These are phyloP conservation scores for Neofusicoccum umdonicola DNA, from an alignment of 2,329 filamentous ascomycete species.

Conservation along the genomic window DNA sequence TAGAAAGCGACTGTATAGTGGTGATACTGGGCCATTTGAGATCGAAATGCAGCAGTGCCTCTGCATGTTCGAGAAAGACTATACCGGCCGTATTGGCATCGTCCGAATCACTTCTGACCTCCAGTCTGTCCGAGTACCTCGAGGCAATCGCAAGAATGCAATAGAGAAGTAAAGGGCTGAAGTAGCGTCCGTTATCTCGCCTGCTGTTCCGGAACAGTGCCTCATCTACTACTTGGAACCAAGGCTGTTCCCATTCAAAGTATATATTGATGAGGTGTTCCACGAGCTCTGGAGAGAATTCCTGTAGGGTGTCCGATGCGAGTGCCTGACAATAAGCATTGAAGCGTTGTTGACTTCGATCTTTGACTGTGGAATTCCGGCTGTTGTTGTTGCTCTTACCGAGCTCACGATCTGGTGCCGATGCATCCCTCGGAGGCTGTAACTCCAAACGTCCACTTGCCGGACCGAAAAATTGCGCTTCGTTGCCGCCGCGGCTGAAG, in stretches of 20 bases:
- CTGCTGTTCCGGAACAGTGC: constrained; percentile 33
- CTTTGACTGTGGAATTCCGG: background rate
- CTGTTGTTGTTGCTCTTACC: too few relatives aligned
- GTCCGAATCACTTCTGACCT: constrained; percentile 30
- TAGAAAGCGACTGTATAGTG: constrained; percentile 36
- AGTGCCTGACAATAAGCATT: background rate
- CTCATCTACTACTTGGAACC: constrained; percentile 38
- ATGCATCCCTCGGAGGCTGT: constrained; percentile 5
- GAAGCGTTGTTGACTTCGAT: background rate
- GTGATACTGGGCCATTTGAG: constrained; percentile 32
- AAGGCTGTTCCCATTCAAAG: constrained; percentile 40
- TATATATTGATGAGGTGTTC: constrained; percentile 35
- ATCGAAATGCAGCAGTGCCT: constrained; percentile 13
- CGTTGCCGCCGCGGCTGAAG: constrained; percentile 32
- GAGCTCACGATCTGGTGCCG: too few relatives aligned
- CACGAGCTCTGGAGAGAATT: constrained; percentile 23
- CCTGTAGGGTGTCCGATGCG: too few relatives aligned
- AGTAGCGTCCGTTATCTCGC: constrained; percentile 28
- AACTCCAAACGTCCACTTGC: constrained; percentile 38
- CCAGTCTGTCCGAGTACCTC: constrained; percentile 32
- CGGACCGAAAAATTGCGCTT: constrained; percentile 37
- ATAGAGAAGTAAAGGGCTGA: constrained; percentile 32
- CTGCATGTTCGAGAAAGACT: constrained; percentile 30
- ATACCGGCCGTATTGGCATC: constrained; percentile 37
- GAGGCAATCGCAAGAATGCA: constrained; percentile 37